phyloP scores from a whole-genome alignment of 192 early-diverging fungal genomes.

The Umbelopsis sp. region DNA sequence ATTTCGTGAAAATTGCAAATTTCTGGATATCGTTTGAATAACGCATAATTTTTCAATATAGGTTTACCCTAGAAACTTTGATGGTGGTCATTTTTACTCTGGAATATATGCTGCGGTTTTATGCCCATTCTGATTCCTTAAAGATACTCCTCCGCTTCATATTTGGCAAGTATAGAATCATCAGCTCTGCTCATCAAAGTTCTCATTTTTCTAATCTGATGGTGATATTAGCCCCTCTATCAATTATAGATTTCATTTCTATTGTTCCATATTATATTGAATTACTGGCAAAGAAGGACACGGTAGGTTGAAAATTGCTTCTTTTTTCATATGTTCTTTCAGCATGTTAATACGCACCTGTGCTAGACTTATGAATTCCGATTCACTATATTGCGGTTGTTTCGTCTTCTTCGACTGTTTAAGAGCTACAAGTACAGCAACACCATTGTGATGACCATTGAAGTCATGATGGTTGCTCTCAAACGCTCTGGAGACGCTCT shows the following conservation, averaged over 20 bases:
- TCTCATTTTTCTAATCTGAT: background rate
- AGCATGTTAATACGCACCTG: background rate
- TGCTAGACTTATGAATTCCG: conserved; percentile 72
- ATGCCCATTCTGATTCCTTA: conserved; percentile 73
- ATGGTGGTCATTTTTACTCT: conserved; percentile 77
- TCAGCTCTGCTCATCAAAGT: conserved; percentile 1
- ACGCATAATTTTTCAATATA: conserved; percentile 6
- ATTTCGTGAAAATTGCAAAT: conserved; percentile 9
- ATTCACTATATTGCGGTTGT: conserved; percentile 79
- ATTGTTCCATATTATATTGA: conserved; percentile 84
- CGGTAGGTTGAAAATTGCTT: conserved; percentile 38
- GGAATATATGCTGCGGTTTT: conserved; percentile 69
- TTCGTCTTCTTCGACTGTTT: conserved; percentile 77
- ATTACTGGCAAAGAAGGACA: conserved; percentile 63
- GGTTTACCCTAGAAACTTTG: conserved; percentile 69
- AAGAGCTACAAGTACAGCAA: conserved; percentile 83
- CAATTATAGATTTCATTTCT: conserved; percentile 77
- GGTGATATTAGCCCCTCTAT: conserved; percentile 50
- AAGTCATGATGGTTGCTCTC: conserved; percentile 81
- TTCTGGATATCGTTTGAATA: too few species aligned
- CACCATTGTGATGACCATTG: conserved; percentile 80
- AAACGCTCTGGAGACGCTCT: conserved; percentile 76
- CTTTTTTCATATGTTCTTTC: background rate
- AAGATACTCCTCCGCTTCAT: conserved; percentile 61
- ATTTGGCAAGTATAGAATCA: conserved; percentile 41